Evolutionary conservation across 306 rosid species (phyloP), one percentile per base, ranked within the genome.

Genomic region (Fragaria iinumae): DNA sequence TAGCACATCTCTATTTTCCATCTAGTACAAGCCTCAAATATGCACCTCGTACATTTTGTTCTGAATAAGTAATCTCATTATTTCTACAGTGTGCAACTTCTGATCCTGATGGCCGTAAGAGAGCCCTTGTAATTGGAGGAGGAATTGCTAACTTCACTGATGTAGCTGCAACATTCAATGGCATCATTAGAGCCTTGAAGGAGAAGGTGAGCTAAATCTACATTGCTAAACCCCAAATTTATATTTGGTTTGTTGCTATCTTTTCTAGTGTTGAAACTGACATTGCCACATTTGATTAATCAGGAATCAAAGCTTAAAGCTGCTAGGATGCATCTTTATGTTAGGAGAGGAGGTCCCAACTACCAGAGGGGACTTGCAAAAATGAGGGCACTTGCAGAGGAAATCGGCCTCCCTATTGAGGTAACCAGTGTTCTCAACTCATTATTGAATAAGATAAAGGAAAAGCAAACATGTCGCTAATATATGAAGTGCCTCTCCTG

Each of bases 341-440:
- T 92, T 69, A 92, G 99, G 86, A 87, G 99, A 88, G 99, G 99
- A 27, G 99, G 99, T 75, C 99, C 99, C n/a, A 95, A 95, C 93
- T 95, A 91, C 92, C 99, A 95, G 80, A 92, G 73, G 74, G 99
- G 97, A 57, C 93, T 92, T 49, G 93, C 91, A 1, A 89, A 88
- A 79, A 95, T 92, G 99, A 78, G 99, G 27, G 85, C 85, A 11
- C 93, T 95, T 66, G 99, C 96, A 57, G 97, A 91, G 52, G 92
- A 92, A 75, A 87, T 95, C 20, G 97, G 97, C 83, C 82, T 95
- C 83, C 98, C 99, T 23, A 87, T 95, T 62, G 98, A 95, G 99
- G 99, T 95, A 77, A 77, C 47, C 53, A 72, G 17, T 25, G 17
- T 57, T 34, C 18, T 67, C 18, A 67, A 67, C 50, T 55, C 79